These are phyloP conservation scores for Albophoma yamanashiensis DNA, from an alignment of 2,329 filamentous ascomycete genomes.

Conservation along the genomic window DNA sequence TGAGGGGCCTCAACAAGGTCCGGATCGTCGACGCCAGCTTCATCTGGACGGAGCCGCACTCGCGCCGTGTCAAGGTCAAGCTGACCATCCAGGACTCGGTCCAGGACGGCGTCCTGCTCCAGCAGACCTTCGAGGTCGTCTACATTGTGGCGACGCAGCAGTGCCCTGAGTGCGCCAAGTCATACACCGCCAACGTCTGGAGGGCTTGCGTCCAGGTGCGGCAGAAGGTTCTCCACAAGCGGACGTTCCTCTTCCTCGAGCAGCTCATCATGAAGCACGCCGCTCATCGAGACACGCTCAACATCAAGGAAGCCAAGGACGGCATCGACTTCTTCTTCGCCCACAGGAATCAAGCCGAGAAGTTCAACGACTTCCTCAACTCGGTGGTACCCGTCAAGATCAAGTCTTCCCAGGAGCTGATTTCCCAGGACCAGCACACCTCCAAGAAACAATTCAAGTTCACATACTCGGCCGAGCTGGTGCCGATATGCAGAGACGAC, in stretches of 20 bases:
- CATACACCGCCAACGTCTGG: slow-evolving; percentile 95
- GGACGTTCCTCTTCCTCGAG: slow-evolving; percentile 63
- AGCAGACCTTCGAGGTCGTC: slow-evolving; percentile 92
- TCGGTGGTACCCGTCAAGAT: slow-evolving; percentile 68
- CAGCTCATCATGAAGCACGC: slow-evolving; percentile 92
- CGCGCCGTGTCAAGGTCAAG: slow-evolving; percentile 83
- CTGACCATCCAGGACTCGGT: slow-evolving; percentile 76
- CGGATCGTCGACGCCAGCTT: slow-evolving; percentile 93
- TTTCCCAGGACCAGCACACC: slow-evolving; percentile 87
- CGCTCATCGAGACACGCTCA: slow-evolving; percentile 87
- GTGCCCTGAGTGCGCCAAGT: slow-evolving; percentile 91
- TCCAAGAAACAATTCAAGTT: slow-evolving; percentile 91
- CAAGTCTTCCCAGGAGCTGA: slow-evolving; percentile 75
- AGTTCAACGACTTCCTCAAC: slow-evolving; percentile 81
- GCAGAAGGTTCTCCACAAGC: slow-evolving; percentile 94
- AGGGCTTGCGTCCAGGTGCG: slow-evolving; percentile 86
- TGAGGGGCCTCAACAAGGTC: slow-evolving; percentile 78
- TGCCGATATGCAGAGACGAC: slow-evolving; percentile 96
- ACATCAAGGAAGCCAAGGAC: slow-evolving; percentile 94
- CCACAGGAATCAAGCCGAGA: slow-evolving; percentile 80
- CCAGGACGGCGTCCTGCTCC: slow-evolving; percentile 56
- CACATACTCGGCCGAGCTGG: slow-evolving; percentile 76
- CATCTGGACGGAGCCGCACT: slow-evolving; percentile 98
- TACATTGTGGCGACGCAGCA: slow-evolving; percentile 87
- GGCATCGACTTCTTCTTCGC: slow-evolving; percentile 95